Conservation (phyloP, 371 early-diverging fungal species). For the Actinomucor elegans region DNA sequence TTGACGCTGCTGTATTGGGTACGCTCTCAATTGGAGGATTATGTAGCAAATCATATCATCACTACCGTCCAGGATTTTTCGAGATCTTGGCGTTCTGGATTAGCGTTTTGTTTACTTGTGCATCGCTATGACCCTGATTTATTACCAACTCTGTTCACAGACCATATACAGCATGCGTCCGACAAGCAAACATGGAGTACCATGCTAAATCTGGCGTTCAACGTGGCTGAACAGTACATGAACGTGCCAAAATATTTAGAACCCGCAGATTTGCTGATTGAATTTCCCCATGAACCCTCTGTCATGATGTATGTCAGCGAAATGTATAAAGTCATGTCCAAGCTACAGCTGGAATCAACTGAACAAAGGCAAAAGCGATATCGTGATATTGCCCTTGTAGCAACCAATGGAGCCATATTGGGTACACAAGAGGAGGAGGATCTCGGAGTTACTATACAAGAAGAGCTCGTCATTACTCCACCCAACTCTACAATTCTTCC, state of each 20-base stretch:
- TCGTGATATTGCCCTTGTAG: slow-evolving; percentile 6
- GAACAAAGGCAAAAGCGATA: slow-evolving; percentile 7
- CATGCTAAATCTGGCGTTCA: slow-evolving; percentile 30
- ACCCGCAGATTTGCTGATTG: slow-evolving; percentile 37
- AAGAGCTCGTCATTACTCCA: background rate
- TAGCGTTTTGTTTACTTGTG: slow-evolving; percentile 70
- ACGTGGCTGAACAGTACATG: slow-evolving; percentile 34
- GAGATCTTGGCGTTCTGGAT: slow-evolving; percentile 70
- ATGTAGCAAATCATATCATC: slow-evolving; percentile 49
- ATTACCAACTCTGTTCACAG: slow-evolving; percentile 54
- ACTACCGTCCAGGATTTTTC: slow-evolving; percentile 64
- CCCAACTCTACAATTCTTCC: background rate
- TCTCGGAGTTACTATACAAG: too few species aligned
- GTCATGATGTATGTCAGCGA: slow-evolving; percentile 52
- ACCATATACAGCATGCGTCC: slow-evolving; percentile 18
- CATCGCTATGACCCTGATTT: slow-evolving; percentile 66
- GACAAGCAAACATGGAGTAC: slow-evolving; percentile 31
- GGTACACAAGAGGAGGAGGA: too few species aligned
- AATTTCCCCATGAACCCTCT: slow-evolving; percentile 49
- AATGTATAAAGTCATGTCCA: slow-evolving; percentile 42
- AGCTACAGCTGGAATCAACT: slow-evolving; percentile 11
- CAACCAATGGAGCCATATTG: background rate
- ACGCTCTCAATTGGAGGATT: slow-evolving; percentile 58
- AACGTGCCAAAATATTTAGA: slow-evolving; percentile 40
- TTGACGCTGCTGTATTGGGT: slow-evolving; percentile 67